Percentiles rank a stretch among this genome's conserved stretches.
phyloP scores from a whole-genome alignment of 2,329 filamentous ascomycete species.

The Colletotrichum sp. region DNA sequence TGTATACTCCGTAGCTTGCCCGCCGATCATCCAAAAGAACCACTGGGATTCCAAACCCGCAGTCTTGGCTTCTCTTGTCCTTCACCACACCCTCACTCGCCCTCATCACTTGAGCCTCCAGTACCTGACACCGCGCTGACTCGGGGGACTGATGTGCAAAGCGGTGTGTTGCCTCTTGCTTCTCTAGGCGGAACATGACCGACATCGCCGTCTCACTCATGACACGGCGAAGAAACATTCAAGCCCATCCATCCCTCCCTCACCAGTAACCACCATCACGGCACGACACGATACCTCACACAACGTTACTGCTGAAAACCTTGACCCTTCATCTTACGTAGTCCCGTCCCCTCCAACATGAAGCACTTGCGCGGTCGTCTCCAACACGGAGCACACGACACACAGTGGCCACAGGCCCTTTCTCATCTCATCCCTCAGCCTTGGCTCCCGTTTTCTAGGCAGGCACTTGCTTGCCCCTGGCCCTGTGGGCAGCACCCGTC shows the following conservation, averaged over 20 bases:
- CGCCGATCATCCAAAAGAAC: constrained; percentile 1
- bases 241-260: not conserved
- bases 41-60: not conserved
- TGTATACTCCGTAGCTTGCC: not conserved
- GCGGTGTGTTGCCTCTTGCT: not conserved
- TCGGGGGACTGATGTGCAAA: constrained; percentile 3
- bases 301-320: not conserved
- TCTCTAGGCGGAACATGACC: not conserved
- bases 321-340: not conserved
- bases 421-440: constrained; percentile 5
- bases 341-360: not conserved
- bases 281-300: not conserved
- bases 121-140: not conserved
- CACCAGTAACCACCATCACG: not conserved
- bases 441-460: not conserved
- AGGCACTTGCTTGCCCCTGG: constrained; percentile 3
- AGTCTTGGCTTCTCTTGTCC: not conserved
- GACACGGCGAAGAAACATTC: not conserved
- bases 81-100: not conserved
- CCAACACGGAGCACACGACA: not conserved
- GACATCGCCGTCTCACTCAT: not conserved
- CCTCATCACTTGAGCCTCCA: constrained; percentile 3
- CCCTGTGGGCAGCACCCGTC: not conserved
- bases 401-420: not conserved
- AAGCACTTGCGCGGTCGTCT: not conserved